Evolutionary conservation across 768 basidiomycete species (phyloP), one percentile per base, ranked within the genome.

Genomic region (Pleurotus salmoneostramineus): DNA sequence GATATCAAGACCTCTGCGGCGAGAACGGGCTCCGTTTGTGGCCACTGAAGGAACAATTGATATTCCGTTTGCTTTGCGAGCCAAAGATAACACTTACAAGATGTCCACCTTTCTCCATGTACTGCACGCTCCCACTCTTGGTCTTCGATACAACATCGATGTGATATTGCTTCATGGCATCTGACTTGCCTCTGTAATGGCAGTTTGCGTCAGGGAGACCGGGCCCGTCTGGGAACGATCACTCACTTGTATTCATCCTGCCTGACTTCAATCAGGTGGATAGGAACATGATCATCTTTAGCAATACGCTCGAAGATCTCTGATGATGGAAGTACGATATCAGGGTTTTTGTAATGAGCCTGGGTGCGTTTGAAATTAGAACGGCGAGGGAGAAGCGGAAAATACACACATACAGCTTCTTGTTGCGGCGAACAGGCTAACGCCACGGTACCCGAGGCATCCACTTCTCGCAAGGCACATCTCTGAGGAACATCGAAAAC

Each of bases 181-280:
- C 46, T 6, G 56, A 52, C 37, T 57, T 60, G 6, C 59, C 62
- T 36, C 63, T 62, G 21, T 15, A 37, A 49, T 46, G 6, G 35
- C 3, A 14, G 8, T 27, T 27, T 27, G 21, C 21, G 21, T 27
- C 21, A 27, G 21, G 21, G 21, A 27, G 21, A 27, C 21, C 21
- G 21, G 21, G 3, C 3, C 21, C 21, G 21, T 27, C 21, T 27
- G 21, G 21, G 21, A 27, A 27, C 21, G 21, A 27, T 27, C 44
- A 48, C 60, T 10, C 35, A 58, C 64, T 43, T 58, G 56, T 65
- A 65, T 52, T 65, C 62, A 35, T 65, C 62, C 33, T 63, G 62
- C 51, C 59, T 44, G n/a, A 57, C 57, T 14, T 63, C 27, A 21
- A 62, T 63, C 15, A 36, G 7, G 42, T 65, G 64, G 10, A 63